Conservation (phyloP, 352 stramenopile species). For the Pythium rishiriense region DNA sequence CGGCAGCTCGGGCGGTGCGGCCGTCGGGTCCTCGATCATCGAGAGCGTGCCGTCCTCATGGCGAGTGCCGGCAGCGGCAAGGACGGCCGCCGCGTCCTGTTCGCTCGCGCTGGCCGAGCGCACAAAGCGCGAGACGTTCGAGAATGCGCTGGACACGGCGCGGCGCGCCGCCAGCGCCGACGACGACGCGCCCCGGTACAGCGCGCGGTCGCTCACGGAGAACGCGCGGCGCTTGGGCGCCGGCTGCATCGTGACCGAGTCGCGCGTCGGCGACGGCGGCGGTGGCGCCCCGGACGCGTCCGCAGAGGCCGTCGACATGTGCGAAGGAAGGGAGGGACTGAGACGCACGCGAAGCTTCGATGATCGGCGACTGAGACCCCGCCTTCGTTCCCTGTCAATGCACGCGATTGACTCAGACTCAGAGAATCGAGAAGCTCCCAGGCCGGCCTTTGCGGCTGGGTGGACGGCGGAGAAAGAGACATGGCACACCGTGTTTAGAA, state of each 20-base stretch:
- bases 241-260: conserved; percentile 17
- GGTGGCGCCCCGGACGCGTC: not conserved
- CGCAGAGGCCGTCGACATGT: conserved; percentile 7
- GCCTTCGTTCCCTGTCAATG: conserved; percentile 8
- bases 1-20: not conserved
- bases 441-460: conserved; percentile 7
- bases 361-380: conserved; percentile 12
- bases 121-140: conserved; percentile 36
- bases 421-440: conserved; percentile 8
- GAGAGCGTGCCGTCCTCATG: conserved; percentile 7
- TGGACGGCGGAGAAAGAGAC: conserved; percentile 25
- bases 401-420: conserved; percentile 21
- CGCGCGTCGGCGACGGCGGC: conserved; percentile 15
- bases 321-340: not conserved
- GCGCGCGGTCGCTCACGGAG: conserved; percentile 45
- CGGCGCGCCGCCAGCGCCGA: conserved; percentile 33
- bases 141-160: conserved; percentile 45
- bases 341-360: not conserved
- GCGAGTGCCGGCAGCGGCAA: conserved; percentile 42
- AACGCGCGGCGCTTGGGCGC: conserved; percentile 54
- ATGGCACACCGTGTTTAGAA: conserved; percentile 17
- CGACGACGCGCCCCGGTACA: conserved; percentile 29
- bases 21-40: conserved; percentile 14
- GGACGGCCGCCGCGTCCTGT: conserved; percentile 43
- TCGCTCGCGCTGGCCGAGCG: conserved; percentile 37